Conservation (phyloP, 2,329 filamentous ascomycete species). For the Elsinoe necatrix region DNA sequence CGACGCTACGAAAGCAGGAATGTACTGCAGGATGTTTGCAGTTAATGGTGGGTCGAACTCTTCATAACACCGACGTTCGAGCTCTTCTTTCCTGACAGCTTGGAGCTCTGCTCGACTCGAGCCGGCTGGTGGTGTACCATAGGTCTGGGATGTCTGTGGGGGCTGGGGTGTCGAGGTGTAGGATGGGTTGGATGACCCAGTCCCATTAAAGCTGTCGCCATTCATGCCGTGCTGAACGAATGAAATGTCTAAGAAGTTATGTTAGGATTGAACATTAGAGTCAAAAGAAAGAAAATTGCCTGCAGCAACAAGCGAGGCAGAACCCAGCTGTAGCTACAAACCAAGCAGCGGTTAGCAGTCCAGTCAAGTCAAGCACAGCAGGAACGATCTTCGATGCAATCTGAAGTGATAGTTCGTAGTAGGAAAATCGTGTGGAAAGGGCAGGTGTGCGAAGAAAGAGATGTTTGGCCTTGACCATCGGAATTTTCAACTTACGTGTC, state of each 20-base stretch:
- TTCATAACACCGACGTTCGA: constrained; percentile 57
- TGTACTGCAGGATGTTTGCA: constrained; percentile 55
- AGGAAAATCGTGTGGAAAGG: not conserved
- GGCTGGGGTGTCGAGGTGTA: constrained; percentile 13
- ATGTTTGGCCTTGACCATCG: constrained; percentile 5
- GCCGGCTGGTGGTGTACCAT: constrained; percentile 26
- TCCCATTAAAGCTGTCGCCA: not conserved
- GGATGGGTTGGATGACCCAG: not conserved
- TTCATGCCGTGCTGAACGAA: not conserved
- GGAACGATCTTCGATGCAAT: not conserved
- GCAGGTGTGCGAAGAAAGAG: not conserved
- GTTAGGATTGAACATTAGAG: not conserved
- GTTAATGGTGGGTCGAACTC: constrained; percentile 58
- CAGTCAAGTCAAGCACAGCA: not conserved
- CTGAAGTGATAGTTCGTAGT: not conserved
- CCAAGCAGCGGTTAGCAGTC: not conserved
- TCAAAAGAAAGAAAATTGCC: not conserved
- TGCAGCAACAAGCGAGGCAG: constrained; percentile 6
- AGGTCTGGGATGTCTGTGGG: not conserved
- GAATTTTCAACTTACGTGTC: constrained; percentile 6
- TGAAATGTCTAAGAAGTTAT: not conserved
- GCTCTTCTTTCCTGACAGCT: constrained; percentile 53
- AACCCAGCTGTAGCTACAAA: constrained; percentile 11
- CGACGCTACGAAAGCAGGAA: constrained; percentile 66
- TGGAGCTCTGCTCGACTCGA: not conserved